These are phyloP conservation scores for Clavaria fumosa DNA, from an alignment of 768 basidiomycete genomes.

Conservation along the genomic window DNA sequence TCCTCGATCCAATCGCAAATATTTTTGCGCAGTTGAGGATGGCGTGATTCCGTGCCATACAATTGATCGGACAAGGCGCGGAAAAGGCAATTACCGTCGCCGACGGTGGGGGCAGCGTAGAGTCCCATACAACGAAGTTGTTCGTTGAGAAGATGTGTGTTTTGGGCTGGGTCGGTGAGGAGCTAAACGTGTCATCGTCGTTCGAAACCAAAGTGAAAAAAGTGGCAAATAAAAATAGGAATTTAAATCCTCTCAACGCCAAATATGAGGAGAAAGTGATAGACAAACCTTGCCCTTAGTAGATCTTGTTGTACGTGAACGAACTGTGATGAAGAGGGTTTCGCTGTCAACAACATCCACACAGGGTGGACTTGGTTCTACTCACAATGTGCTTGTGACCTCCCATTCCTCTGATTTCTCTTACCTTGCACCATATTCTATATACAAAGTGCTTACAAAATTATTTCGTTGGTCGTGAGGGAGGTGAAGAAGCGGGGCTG, in stretches of 20 bases:
- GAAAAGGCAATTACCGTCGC: slow-evolving; percentile 91
- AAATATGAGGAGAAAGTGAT: slow-evolving; percentile 3
- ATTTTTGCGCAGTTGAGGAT: slow-evolving; percentile 51
- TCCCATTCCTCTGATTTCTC: slow-evolving; percentile 10
- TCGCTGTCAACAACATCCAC: neutral
- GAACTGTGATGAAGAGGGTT: slow-evolving; percentile 22
- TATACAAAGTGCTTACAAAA: too few species aligned
- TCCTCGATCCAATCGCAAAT: slow-evolving; percentile 72
- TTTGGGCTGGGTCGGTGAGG: slow-evolving; percentile 45
- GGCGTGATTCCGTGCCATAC: slow-evolving; percentile 56
- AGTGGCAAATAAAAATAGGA: slow-evolving; percentile 7
- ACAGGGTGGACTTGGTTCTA: neutral
- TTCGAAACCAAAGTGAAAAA: too few species aligned
- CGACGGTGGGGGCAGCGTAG: slow-evolving; percentile 76
- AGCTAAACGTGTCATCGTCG: too few species aligned
- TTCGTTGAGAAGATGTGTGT: slow-evolving; percentile 46
- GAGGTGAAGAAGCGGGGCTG: too few species aligned
- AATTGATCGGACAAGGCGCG: slow-evolving; percentile 82
- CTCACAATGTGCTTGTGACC: slow-evolving; percentile 12
- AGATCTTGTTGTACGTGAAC: slow-evolving; percentile 43
- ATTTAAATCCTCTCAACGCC: neutral
- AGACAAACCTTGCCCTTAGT: slow-evolving; percentile 32
- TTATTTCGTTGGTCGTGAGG: neutral
- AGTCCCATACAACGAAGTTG: slow-evolving; percentile 69
- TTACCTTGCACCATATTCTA: slow-evolving; percentile 13